These are phyloP conservation scores for Fusarium austroafricanum DNA, from an alignment of 2,329 filamentous ascomycete genomes.

Conservation along the genomic window DNA sequence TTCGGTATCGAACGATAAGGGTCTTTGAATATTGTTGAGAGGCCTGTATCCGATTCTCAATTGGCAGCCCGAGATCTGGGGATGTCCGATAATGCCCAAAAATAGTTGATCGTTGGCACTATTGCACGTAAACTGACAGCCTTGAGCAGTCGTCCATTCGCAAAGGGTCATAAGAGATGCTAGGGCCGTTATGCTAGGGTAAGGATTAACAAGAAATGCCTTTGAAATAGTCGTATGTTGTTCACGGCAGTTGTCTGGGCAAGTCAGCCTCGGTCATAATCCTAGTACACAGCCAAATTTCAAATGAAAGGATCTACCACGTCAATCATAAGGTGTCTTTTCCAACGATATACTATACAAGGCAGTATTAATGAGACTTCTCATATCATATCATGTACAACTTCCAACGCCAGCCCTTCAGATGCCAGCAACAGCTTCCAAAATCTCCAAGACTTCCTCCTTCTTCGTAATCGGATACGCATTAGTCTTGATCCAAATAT, in stretches of 20 bases:
- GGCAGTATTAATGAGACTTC: too few species aligned
- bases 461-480: slow-evolving; percentile 2
- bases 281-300: not conserved
- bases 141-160: too few species aligned
- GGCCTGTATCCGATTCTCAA: not conserved
- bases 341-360: too few species aligned
- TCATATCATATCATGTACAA: not conserved
- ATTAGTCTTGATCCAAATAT: slow-evolving; percentile 22
- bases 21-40: not conserved
- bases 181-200: too few species aligned
- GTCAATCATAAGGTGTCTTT: not conserved
- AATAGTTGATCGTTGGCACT: too few species aligned
- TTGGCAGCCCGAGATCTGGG: too few species aligned
- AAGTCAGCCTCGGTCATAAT: not conserved
- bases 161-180: too few species aligned
- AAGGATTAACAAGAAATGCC: not conserved
- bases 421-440: not conserved
- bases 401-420: not conserved
- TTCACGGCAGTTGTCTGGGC: not conserved
- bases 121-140: too few species aligned
- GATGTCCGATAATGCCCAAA: too few species aligned
- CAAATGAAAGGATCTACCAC: not conserved
- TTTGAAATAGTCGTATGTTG: not conserved
- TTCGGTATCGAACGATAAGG: not conserved
- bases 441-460: slow-evolving; percentile 14